phyloP scores from a whole-genome alignment of 495 filamentous ascomycete genomes.

The Umbilicaria muhlenbergii region DNA sequence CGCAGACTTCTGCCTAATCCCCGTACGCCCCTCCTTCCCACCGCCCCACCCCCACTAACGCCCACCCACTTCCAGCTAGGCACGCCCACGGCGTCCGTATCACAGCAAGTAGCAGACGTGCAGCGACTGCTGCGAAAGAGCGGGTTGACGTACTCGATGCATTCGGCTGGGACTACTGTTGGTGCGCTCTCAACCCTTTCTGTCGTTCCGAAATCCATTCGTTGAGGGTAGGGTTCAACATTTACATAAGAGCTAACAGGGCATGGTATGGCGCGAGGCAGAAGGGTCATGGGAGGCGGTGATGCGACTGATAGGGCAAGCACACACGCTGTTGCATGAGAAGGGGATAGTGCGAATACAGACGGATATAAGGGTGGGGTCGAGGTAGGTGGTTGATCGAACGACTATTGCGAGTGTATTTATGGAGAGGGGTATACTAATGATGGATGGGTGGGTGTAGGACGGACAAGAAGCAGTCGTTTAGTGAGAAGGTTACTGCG shows the following conservation, averaged over 20 bases:
- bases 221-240: too few relatives aligned
- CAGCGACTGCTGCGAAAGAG: slow-evolving; percentile 71
- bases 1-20: slow-evolving; percentile 74
- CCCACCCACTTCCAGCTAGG: slow-evolving; percentile 42
- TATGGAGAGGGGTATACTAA: too few relatives aligned
- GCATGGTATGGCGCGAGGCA: slow-evolving; percentile 22
- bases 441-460: too few relatives aligned
- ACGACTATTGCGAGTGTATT: too few relatives aligned
- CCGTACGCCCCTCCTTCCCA: slow-evolving; percentile 29
- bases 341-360: slow-evolving; percentile 73
- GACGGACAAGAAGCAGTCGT: slow-evolving; percentile 53
- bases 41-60: background rate
- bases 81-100: slow-evolving; percentile 67
- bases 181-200: too few relatives aligned
- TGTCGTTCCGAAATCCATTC: too few relatives aligned
- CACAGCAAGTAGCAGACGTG: slow-evolving; percentile 73
- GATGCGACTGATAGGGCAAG: slow-evolving; percentile 77
- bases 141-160: slow-evolving; percentile 72
- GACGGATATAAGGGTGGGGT: slow-evolving; percentile 75
- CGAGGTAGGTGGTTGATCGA: slow-evolving; percentile 49
- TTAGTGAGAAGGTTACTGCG: slow-evolving; percentile 50
- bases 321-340: slow-evolving; percentile 69
- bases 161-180: slow-evolving; percentile 81
- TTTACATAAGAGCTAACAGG: too few relatives aligned
- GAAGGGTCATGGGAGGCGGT: slow-evolving; percentile 89